Evolutionary conservation across 2,329 filamentous ascomycete species (phyloP).

Genomic region (Akanthomyces uredinophilus): DNA sequence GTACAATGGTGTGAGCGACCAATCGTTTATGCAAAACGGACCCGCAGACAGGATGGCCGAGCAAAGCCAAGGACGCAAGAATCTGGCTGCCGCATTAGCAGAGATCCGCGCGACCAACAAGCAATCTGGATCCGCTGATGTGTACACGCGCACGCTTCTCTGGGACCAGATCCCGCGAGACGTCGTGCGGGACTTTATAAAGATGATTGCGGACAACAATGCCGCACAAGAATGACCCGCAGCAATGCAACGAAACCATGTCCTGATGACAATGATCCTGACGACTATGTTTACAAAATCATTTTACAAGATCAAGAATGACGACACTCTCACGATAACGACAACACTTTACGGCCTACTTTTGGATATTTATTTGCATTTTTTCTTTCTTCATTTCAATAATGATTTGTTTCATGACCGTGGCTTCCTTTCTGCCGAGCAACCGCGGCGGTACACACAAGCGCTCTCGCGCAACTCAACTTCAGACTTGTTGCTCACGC

Average conservation of each 20-base stretch:
- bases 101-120: conserved; percentile 69
- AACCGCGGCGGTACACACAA: conserved; percentile 25
- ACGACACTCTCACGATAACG: conserved; percentile 31
- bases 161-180: conserved; percentile 93
- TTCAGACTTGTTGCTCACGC: conserved; percentile 47
- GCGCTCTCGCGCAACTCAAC: conserved; percentile 26
- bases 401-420: conserved; percentile 17
- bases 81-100: conserved; percentile 74
- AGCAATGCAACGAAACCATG: conserved; percentile 39
- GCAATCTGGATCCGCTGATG: conserved; percentile 68
- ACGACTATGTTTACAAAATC: conserved; percentile 30
- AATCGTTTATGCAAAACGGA: conserved; percentile 61
- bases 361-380: conserved; percentile 19
- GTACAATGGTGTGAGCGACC: conserved; percentile 69
- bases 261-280: conserved; percentile 29
- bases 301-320: conserved; percentile 17
- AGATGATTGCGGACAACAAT: conserved; percentile 77
- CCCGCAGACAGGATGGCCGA: conserved; percentile 44
- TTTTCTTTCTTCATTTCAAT: conserved; percentile 16
- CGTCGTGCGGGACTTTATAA: conserved; percentile 86
- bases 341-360: conserved; percentile 19
- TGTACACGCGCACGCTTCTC: conserved; percentile 86
- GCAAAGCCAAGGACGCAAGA: conserved; percentile 59
- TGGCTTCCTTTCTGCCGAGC: conserved; percentile 19
- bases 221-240: conserved; percentile 36